Evolutionary conservation across 192 early-diverging fungal species (phyloP).

Genomic region (Paraglomus occultum): DNA sequence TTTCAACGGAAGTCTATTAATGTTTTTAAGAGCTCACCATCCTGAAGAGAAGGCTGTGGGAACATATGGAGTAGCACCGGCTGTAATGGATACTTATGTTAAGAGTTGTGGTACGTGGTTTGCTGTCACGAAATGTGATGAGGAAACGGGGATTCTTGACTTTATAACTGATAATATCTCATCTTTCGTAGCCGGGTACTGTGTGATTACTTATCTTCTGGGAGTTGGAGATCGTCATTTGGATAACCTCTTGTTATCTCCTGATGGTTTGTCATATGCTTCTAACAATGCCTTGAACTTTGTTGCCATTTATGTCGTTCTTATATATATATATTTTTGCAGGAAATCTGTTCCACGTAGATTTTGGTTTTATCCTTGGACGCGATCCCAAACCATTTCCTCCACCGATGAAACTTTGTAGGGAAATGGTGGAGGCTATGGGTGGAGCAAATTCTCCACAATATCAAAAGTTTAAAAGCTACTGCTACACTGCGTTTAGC

Average conservation of each 20-base stretch:
- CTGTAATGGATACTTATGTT: constrained; percentile 94
- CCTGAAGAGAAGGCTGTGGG: constrained; percentile 55
- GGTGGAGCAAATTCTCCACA: constrained; percentile 85
- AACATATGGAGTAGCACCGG: constrained; percentile 64
- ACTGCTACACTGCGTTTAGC: constrained; percentile 95
- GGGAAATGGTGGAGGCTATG: constrained; percentile 99
- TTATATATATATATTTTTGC: constrained; percentile 6
- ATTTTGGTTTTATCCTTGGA: constrained; percentile 98
- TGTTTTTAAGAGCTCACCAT: constrained; percentile 76
- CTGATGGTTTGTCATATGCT: constrained; percentile 56
- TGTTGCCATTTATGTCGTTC: neutral
- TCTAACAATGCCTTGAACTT: neutral
- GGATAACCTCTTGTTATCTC: constrained; percentile 92
- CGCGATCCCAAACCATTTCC: constrained; percentile 99
- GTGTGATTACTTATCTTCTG: constrained; percentile 96
- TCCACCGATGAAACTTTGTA: constrained; percentile 99
- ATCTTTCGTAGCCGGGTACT: constrained; percentile 81
- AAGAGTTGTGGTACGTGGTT: constrained; percentile 78
- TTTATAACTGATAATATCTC: neutral
- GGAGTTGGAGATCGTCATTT: constrained; percentile 98
- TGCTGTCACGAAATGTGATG: neutral
- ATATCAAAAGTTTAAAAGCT: constrained; percentile 90
- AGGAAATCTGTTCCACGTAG: constrained; percentile 95
- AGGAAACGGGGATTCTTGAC: constrained; percentile 7
- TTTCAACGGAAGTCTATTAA: constrained; percentile 76